Evolutionary conservation across 306 rosid genomes (phyloP).

Genomic region (Quercus parvula): DNA sequence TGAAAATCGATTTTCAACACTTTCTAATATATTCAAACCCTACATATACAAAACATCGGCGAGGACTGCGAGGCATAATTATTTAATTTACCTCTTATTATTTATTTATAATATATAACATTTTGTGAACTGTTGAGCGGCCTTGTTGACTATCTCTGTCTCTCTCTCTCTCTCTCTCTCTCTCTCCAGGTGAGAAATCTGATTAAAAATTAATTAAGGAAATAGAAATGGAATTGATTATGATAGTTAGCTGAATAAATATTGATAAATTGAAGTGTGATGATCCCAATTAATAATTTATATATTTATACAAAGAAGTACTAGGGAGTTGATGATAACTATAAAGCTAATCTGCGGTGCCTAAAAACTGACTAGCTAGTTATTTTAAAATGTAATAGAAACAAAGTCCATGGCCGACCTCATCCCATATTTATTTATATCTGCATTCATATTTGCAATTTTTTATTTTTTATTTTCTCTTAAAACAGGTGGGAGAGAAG

Average conservation of each 20-base stretch:
- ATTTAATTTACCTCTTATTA: slow-evolving; percentile 11
- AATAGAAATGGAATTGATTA: not conserved
- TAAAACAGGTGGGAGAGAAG: no score
- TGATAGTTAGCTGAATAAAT: not conserved
- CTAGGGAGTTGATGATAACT: no score
- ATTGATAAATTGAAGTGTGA: no score
- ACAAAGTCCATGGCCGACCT: no score
- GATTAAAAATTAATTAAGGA: not conserved
- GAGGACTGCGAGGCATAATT: slow-evolving; percentile 12
- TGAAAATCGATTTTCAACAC: not conserved
- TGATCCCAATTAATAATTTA: no score
- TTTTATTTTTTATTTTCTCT: no score
- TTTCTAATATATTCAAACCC: not conserved
- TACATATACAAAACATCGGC: slow-evolving; percentile 14
- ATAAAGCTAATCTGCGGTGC: no score
- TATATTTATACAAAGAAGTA: no score
- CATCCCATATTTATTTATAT: no score
- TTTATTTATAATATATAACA: not conserved
- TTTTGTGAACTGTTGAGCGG: slow-evolving; percentile 21
- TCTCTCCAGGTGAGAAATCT: slow-evolving; percentile 2
- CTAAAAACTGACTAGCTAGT: no score
- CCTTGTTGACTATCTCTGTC: slow-evolving; percentile 9
- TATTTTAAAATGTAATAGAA: no score
- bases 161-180: not conserved
- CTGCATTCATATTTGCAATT: no score